Conservation (phyloP, 1,139 yeast genomes). For the Magnusiomyces tetraspermus region DNA sequence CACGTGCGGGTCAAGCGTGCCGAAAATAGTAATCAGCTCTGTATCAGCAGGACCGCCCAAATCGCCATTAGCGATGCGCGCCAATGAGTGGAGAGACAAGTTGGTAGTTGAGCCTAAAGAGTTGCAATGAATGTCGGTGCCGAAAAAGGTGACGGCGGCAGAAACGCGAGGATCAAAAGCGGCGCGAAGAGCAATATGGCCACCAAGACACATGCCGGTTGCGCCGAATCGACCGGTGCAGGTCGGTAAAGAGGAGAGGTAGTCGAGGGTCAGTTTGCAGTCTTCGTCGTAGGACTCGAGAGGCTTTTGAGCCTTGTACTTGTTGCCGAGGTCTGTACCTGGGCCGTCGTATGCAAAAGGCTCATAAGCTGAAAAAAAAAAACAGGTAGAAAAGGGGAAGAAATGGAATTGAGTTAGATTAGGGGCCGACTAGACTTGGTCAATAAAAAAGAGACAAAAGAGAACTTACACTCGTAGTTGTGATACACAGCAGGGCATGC, state of each 20-base stretch:
- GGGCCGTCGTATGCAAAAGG: constrained; percentile 60
- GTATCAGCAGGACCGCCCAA: constrained; percentile 35
- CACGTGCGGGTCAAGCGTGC: constrained; percentile 72
- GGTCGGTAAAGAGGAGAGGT: constrained; percentile 46
- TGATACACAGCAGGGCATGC: constrained; percentile 75
- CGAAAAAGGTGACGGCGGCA: constrained; percentile 70
- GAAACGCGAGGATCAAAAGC: constrained; percentile 55
- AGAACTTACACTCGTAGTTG: constrained; percentile 43
- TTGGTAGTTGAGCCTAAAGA: constrained; percentile 54
- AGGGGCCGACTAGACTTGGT: background rate
- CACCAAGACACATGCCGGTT: constrained; percentile 84
- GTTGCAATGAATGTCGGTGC: constrained; percentile 67
- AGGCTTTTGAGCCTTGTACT: constrained; percentile 57
- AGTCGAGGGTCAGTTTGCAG: constrained; percentile 53
- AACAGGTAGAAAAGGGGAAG: too few relatives aligned
- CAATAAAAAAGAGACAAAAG: background rate
- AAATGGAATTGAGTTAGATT: too few relatives aligned
- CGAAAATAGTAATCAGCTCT: constrained; percentile 62
- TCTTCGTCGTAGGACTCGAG: constrained; percentile 71
- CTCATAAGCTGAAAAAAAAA: constrained; percentile 36
- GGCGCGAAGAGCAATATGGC: constrained; percentile 70
- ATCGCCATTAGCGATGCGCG: constrained; percentile 41
- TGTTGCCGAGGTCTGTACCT: constrained; percentile 71
- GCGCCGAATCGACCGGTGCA: constrained; percentile 72
- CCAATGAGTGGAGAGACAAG: constrained; percentile 48